Evolutionary conservation across 805 yeast species (phyloP).

Genomic region (Candida nanaspora): DNA sequence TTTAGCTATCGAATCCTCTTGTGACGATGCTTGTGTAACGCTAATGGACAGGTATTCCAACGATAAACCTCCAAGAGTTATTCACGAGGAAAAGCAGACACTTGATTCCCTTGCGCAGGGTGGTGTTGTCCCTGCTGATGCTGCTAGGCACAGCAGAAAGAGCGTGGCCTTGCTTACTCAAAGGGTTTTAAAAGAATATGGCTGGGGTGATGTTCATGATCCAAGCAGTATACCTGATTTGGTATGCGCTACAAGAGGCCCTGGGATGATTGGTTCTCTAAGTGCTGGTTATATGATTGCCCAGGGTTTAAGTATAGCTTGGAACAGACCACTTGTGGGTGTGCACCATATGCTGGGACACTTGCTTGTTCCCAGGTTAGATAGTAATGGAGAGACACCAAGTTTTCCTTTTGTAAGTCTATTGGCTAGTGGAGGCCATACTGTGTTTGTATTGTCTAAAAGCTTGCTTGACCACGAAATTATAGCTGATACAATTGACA

Average conservation of each 20-base stretch:
- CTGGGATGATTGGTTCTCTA: conserved; percentile 91
- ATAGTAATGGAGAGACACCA: conserved; percentile 35
- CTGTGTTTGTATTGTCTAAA: conserved; percentile 69
- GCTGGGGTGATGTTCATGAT: conserved; percentile 21
- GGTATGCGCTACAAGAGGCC: conserved; percentile 89
- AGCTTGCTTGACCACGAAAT: conserved; percentile 62
- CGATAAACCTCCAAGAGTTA: conserved; percentile 34
- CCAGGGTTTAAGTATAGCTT: conserved; percentile 75
- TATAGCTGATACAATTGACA: conserved; percentile 69
- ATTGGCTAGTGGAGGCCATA: conserved; percentile 90
- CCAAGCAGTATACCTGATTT: conserved; percentile 45
- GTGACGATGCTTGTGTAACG: conserved; percentile 93
- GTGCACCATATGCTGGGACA: conserved; percentile 98
- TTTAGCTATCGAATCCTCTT: conserved; percentile 84
- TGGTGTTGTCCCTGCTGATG: conserved; percentile 84
- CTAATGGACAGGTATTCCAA: conserved; percentile 44
- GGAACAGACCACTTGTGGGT: conserved; percentile 73
- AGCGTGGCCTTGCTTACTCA: conserved; percentile 45
- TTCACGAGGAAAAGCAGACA: conserved; percentile 59
- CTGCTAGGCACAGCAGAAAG: conserved; percentile 70
- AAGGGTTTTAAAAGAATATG: conserved; percentile 32
- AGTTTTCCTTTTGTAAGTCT: conserved; percentile 66
- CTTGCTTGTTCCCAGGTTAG: conserved; percentile 57
- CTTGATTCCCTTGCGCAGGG: conserved; percentile 62
- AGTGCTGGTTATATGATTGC: conserved; percentile 79